A percentile compares a stretch with the other conserved stretches of the same genome.
Conservation (phyloP, 768 basidiomycete genomes). For the Daedaleopsis nitida region DNA sequence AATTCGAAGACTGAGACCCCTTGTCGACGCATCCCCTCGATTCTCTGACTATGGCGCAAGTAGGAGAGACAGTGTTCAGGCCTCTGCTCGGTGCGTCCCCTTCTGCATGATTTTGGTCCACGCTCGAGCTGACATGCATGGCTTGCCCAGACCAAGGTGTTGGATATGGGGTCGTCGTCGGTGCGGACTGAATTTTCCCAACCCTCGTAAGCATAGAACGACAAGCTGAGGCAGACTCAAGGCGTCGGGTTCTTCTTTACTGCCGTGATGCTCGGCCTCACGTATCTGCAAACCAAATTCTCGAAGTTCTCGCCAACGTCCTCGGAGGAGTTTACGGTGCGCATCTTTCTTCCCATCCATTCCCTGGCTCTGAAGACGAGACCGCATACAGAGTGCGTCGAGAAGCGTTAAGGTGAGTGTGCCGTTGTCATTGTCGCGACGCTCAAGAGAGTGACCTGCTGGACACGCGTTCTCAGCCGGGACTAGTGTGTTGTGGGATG, state of each 20-base stretch:
- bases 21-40: too few relatives aligned
- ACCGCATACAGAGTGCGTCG: constrained; percentile 50
- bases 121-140: too few relatives aligned
- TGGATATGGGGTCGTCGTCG: constrained; percentile 52
- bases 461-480: constrained; percentile 35
- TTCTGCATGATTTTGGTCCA: too few relatives aligned
- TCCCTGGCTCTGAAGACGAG: too few relatives aligned
- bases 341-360: too few relatives aligned
- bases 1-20: too few relatives aligned
- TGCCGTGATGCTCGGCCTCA: constrained; percentile 46
- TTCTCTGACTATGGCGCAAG: too few relatives aligned
- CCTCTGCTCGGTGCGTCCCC: too few relatives aligned
- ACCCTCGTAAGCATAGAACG: neutral
- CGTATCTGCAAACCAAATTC: constrained; percentile 47
- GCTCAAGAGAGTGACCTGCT: too few relatives aligned
- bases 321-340: constrained; percentile 51
- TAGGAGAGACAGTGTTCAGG: too few relatives aligned
- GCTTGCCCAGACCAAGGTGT: constrained; percentile 50
- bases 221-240: constrained; percentile 13
- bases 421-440: too few relatives aligned
- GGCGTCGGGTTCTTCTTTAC: constrained; percentile 56
- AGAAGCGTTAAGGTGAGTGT: constrained; percentile 44
- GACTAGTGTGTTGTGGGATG: constrained; percentile 53
- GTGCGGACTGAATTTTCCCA: constrained; percentile 31
- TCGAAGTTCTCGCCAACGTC: constrained; percentile 46